phyloP scores from a whole-genome alignment of 2,329 filamentous ascomycete species.

The Colletotrichum sp. region DNA sequence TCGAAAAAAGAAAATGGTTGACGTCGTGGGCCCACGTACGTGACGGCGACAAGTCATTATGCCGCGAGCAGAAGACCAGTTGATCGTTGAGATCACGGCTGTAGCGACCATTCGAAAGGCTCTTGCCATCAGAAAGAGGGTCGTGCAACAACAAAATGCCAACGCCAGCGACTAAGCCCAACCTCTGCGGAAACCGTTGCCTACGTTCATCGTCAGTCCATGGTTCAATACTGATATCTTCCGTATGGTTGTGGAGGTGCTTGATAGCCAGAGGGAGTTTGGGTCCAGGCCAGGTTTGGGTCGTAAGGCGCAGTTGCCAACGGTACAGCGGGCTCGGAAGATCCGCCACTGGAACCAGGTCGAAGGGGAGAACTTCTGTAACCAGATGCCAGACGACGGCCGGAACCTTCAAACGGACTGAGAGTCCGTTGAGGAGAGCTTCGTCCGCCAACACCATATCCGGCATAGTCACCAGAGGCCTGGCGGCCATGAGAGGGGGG shows the following conservation, averaged over 20 bases:
- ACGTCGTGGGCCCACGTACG: neutral
- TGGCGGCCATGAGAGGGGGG: constrained; percentile 43
- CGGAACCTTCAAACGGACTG: constrained; percentile 51
- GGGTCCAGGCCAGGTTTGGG: constrained; percentile 32
- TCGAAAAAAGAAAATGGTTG: neutral
- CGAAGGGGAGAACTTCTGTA: constrained; percentile 60
- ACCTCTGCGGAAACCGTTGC: constrained; percentile 12
- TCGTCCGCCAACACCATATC: constrained; percentile 23
- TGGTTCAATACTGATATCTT: constrained; percentile 36
- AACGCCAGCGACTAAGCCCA: neutral
- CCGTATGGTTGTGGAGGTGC: constrained; percentile 40
- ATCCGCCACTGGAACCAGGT: constrained; percentile 48
- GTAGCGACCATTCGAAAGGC: neutral
- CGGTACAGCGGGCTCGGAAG: constrained; percentile 44
- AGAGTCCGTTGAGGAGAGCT: constrained; percentile 38
- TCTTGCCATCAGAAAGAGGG: neutral
- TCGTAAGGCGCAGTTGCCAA: constrained; percentile 5
- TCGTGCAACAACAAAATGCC: neutral
- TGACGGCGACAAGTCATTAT: neutral
- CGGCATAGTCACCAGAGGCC: constrained; percentile 47
- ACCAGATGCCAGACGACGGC: constrained; percentile 41
- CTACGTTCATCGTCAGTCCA: constrained; percentile 10
- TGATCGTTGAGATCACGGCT: neutral
- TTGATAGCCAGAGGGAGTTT: constrained; percentile 32
- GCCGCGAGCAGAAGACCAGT: neutral